Evolutionary conservation across 345 rosid genomes (phyloP).

Genomic region (Pistacia vera): DNA sequence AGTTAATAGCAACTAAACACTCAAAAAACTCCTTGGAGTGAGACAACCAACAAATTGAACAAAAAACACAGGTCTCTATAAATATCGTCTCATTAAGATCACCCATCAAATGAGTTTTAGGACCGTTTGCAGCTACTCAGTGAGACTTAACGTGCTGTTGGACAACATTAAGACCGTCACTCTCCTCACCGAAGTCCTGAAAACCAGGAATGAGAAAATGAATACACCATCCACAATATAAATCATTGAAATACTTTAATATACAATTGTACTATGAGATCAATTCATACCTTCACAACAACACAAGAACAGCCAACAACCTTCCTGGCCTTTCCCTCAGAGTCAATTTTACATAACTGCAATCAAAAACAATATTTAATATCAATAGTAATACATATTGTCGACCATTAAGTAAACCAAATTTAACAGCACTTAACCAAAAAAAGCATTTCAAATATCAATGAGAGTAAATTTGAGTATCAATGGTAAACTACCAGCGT

Average conservation of each 20-base stretch:
- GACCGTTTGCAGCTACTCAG: conserved; percentile 21
- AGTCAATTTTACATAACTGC: conserved; percentile 87
- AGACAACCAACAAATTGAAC: background rate
- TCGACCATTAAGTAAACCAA: background rate
- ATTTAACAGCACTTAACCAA: background rate
- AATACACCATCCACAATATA: background rate
- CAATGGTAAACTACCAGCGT: too few relatives aligned
- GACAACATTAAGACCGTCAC: conserved; percentile 50
- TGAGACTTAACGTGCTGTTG: conserved; percentile 53
- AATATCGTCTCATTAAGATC: background rate
- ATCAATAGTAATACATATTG: background rate
- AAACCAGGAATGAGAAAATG: background rate
- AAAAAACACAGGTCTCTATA: background rate
- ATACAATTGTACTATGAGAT: background rate
- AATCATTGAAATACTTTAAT: background rate
- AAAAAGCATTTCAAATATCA: too few relatives aligned
- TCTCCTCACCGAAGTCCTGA: conserved; percentile 72
- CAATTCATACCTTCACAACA: conserved; percentile 67
- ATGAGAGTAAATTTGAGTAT: too few relatives aligned
- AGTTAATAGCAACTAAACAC: background rate
- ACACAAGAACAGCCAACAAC: conserved; percentile 88
- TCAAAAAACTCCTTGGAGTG: conserved; percentile 10
- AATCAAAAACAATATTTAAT: background rate
- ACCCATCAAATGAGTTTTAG: background rate
- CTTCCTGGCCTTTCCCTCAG: conserved; percentile 87